Base-by-base conservation (phyloP, 306 rosid species). In the Carpinus viminea region DNA sequence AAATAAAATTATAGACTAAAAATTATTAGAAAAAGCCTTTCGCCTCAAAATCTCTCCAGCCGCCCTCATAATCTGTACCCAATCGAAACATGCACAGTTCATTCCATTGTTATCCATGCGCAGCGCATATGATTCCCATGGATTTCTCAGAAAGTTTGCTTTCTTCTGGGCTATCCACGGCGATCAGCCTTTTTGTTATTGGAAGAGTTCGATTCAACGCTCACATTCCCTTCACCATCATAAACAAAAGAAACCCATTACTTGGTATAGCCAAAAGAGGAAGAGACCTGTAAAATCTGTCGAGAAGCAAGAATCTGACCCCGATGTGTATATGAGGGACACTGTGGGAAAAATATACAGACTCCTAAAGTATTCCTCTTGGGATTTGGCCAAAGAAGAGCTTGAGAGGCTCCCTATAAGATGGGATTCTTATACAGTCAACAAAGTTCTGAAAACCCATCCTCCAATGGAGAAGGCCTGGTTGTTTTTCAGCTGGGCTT, bases 381-480 rank as follows among this genome's bases (percentile, higher is more conserved):
- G 98, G 98, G 90, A 88, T 83, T 88, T 83, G 52, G 93, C 98
- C 34, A 75, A 78, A 59, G 79, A 72, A 55, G 86, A 86, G 82
- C 85, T 88, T 1, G 81, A 78, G 62, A 86, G 53, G 54, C 84
- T 91, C n/a, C 72, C 83, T 9, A 21, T 90, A 56, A 89, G 85
- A 82, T 93, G 96, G 98, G 98, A 91, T 82, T 93, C 98, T n/a
- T 91, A 86, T 85, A 89, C 92, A 1, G 92, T 91, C 76, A 93
- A 88, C 80, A 92, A 86, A 72, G 84, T 93, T 77, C 82, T 93
- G 34, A 91, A 93, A 68, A 90, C 91, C 64, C 98, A 91, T 80
- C 96, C 97, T 4, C 98, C 98, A 13, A 82, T 93, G 96, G 98
- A 93, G 78, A 93, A 90, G 75, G 89, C 98, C 0, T 93, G 98